These are phyloP conservation scores for Leccinellum luteum DNA, from an alignment of 768 basidiomycete genomes.

Conservation along the genomic window DNA sequence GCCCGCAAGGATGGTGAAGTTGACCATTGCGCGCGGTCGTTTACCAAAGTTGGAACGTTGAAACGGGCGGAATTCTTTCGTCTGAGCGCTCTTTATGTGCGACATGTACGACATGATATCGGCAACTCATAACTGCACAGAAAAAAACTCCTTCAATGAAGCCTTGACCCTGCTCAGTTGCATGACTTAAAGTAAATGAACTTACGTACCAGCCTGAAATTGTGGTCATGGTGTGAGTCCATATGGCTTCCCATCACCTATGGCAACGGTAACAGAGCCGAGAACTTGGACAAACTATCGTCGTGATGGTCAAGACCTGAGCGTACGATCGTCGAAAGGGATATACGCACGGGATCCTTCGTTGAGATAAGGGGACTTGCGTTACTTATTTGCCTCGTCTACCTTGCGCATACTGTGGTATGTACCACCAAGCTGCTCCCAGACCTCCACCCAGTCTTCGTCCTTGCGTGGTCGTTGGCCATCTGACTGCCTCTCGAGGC, in stretches of 20 bases:
- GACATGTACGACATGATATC: too few relatives aligned
- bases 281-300: conserved; percentile 74
- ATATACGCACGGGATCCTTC: conserved; percentile 74
- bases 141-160: too few relatives aligned
- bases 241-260: too few relatives aligned
- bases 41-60: too few relatives aligned
- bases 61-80: too few relatives aligned
- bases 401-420: conserved; percentile 84
- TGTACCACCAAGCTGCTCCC: conserved; percentile 88
- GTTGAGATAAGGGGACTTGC: conserved; percentile 84
- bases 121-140: too few relatives aligned
- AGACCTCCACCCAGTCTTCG: conserved; percentile 80
- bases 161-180: too few relatives aligned
- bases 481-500: conserved; percentile 74
- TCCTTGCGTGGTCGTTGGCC: conserved; percentile 68
- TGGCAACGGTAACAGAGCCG: conserved; percentile 66
- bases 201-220: too few relatives aligned
- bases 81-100: too few relatives aligned
- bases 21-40: conserved; percentile 46
- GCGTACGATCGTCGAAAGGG: background rate
- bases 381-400: conserved; percentile 76
- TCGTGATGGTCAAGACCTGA: conserved; percentile 5
- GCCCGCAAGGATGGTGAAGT: conserved; percentile 66
- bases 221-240: too few relatives aligned
- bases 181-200: too few relatives aligned